These are phyloP conservation scores for Phenoliferia sp. DNA, from an alignment of 1,284 basidiomycete species.

Conservation along the genomic window DNA sequence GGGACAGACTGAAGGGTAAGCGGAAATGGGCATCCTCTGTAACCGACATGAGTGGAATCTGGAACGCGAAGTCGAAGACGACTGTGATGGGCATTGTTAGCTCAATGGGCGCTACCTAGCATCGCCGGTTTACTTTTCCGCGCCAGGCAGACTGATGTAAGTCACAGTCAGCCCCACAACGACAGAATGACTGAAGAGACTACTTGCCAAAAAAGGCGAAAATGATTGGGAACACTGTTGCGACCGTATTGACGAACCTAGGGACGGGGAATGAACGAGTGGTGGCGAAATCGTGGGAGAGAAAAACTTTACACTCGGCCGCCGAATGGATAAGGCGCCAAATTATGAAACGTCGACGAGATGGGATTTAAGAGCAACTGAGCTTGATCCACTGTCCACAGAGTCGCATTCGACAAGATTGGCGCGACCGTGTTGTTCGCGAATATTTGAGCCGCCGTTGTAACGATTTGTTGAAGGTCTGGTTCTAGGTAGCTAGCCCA, in stretches of 20 bases:
- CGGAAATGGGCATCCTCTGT: too few species aligned
- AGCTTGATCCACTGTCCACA: background rate
- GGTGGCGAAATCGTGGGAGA: slow-evolving; percentile 8
- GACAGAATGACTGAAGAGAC: too few species aligned
- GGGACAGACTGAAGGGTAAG: slow-evolving; percentile 8
- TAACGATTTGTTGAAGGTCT: background rate
- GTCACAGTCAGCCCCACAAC: too few species aligned
- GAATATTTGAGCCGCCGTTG: background rate
- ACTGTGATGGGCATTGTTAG: too few species aligned
- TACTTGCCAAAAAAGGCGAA: slow-evolving; percentile 17
- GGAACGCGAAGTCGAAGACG: too few species aligned
- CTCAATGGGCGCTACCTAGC: too few species aligned
- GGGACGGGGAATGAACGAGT: background rate
- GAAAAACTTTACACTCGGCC: slow-evolving; percentile 10
- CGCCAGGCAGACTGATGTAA: too few species aligned
- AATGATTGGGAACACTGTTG: slow-evolving; percentile 14
- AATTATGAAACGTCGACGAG: slow-evolving; percentile 7
- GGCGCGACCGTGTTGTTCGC: slow-evolving; percentile 3
- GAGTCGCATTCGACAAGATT: background rate
- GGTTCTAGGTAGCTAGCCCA: slow-evolving; percentile 8
- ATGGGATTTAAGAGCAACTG: slow-evolving; percentile 1
- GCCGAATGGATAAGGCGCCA: slow-evolving; percentile 12
- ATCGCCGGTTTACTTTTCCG: too few species aligned
- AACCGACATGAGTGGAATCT: too few species aligned
- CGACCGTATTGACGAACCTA: background rate